A percentile compares a stretch with the other conserved stretches of the same genome.
Evolutionary conservation across 2,329 filamentous ascomycete genomes (phyloP).

Genomic region (Aspergillus sp.): DNA sequence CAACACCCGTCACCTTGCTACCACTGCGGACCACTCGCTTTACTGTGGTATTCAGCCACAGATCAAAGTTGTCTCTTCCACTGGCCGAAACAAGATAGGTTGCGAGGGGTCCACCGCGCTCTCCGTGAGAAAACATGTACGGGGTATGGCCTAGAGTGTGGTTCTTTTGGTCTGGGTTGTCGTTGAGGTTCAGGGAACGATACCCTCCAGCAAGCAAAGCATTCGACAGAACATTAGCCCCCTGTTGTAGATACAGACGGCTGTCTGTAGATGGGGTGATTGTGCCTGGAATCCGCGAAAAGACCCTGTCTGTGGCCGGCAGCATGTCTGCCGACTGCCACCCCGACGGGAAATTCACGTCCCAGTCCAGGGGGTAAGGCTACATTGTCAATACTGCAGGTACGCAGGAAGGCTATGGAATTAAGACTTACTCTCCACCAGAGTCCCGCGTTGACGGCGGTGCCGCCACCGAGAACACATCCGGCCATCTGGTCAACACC

Average conservation of each 20-base stretch:
- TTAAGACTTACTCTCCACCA: conserved; percentile 6
- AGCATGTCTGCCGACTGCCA: conserved; percentile 8
- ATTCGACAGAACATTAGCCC: neutral
- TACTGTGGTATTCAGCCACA: conserved; percentile 8
- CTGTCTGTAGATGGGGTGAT: conserved; percentile 4
- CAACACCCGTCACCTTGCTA: conserved; percentile 4
- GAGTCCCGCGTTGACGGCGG: conserved; percentile 6
- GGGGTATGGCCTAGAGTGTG: conserved; percentile 6
- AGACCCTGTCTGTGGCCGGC: conserved; percentile 2
- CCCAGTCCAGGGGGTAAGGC: conserved; percentile 8
- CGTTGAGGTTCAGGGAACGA: neutral
- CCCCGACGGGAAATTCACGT: conserved; percentile 6
- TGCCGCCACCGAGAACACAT: conserved; percentile 62
- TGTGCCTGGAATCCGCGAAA: conserved; percentile 9
- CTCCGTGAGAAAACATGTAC: conserved; percentile 10
- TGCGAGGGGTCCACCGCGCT: conserved; percentile 8
- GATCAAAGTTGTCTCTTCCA: conserved; percentile 5
- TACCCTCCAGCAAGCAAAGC: conserved; percentile 4
- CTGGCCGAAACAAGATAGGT: conserved; percentile 9
- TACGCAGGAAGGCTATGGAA: neutral
- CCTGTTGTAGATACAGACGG: conserved; percentile 6
- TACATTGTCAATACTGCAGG: neutral
- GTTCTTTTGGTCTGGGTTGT: conserved; percentile 4
- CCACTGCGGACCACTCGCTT: conserved; percentile 5
- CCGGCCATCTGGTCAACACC: conserved; percentile 73